Evolutionary conservation across 2,329 filamentous ascomycete genomes (phyloP), one percentile per base, ranked within the genome.

Genomic region (Elsinoe perseae): DNA sequence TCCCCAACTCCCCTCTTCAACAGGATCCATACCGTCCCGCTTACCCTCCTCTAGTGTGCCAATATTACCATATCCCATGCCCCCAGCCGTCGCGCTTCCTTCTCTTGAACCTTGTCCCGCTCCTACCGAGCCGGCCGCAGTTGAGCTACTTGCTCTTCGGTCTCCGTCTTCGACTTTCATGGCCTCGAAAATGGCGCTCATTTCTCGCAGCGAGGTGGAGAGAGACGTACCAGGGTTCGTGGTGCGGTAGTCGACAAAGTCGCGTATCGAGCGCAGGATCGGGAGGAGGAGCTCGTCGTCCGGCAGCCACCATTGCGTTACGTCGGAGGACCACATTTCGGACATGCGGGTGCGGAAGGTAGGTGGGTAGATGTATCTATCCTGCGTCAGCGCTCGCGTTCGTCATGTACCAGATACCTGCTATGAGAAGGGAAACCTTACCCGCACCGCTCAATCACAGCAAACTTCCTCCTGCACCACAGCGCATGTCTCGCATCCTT

Each of bases 301-400:
- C 2, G 90, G 88, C 2, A 96, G 79, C 93, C 93, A 98, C 89
- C 90, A 96, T 57, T 85, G 78, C 43, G 81, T 81, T 54, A 90
- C 82, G 18, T 84, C 82, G 12, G 88, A 80, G 58, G 80, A 76
- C 77, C 93, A 95, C 21, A 89, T 70, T 46, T 86, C 80, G 28
- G 87, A 83, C 79, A 97, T 86, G 61, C 85, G 84, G 28, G 74
- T 77, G 57, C 92, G 85, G 64, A 92, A 84, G 10, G 81, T 81
- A 27, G 82, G 75, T 1, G 91, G 86, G 63, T 89, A 91, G 21
- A 95, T 86, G 68, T 95, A 95, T 36, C 92, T 96, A 60, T 57
- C 54, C 52, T 16, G 43, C 23, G 38, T 20, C 38, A 42, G 38
- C 5, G 34, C n/a, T n/a, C n/a, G n/a, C n/a, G n/a, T n/a, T n/a